phyloP scores from a whole-genome alignment of 805 yeast species.

The Starmerella vaccinii region DNA sequence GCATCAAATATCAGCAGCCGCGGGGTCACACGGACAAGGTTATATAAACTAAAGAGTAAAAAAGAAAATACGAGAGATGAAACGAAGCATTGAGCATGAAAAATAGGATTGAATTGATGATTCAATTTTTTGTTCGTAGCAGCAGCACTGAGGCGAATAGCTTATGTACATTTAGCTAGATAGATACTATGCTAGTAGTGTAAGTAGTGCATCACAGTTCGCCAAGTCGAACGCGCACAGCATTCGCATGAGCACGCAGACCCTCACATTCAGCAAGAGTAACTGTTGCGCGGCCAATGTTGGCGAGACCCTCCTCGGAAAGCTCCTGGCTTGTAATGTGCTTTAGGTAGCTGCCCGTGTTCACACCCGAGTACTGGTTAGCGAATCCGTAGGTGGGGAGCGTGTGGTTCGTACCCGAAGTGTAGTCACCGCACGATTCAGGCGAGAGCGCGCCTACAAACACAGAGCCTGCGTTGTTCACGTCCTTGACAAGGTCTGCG shows the following conservation, averaged over 20 bases:
- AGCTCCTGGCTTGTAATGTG: conserved; percentile 90
- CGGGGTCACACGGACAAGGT: too few species aligned
- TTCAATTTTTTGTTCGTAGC: too few species aligned
- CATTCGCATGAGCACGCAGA: conserved; percentile 92
- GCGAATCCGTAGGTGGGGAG: conserved; percentile 98
- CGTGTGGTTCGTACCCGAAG: conserved; percentile 96
- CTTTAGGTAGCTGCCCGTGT: conserved; percentile 91
- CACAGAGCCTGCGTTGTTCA: conserved; percentile 90
- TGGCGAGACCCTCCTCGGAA: conserved; percentile 69
- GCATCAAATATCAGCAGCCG: too few species aligned
- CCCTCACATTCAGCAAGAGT: conserved; percentile 94
- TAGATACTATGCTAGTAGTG: not conserved
- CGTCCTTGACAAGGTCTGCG: conserved; percentile 52
- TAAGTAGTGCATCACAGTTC: not conserved
- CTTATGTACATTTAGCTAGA: not conserved
- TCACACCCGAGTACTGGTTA: conserved; percentile 92
- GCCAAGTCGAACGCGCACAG: conserved; percentile 77
- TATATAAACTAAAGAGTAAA: not conserved
- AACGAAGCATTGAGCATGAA: too few species aligned
- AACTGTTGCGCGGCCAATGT: conserved; percentile 95
- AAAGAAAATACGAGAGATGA: too few species aligned
- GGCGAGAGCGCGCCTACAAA: conserved; percentile 96
- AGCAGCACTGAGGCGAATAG: not conserved
- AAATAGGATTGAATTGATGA: too few species aligned
- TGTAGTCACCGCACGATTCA: conserved; percentile 97